phyloP scores from a whole-genome alignment of 495 filamentous ascomycete genomes.

The Neurospora sp. region DNA sequence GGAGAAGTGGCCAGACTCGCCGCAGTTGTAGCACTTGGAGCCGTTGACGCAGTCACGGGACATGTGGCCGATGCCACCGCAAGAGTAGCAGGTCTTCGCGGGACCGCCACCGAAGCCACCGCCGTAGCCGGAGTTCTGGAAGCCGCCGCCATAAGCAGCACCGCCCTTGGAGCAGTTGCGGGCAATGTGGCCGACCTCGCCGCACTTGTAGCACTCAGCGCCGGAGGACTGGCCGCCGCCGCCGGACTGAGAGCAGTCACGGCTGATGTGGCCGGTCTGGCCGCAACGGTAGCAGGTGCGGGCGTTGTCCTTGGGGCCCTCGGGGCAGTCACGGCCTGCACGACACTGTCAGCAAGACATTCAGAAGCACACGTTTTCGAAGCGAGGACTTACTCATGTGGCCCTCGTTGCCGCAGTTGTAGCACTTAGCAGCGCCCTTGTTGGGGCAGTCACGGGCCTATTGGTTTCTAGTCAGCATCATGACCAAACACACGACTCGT shows the following conservation, averaged over 20 bases:
- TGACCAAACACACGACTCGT: neutral
- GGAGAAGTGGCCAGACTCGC: conserved; percentile 86
- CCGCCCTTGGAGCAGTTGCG: conserved; percentile 74
- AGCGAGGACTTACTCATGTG: conserved; percentile 64
- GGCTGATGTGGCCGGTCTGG: conserved; percentile 79
- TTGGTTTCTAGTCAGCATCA: conserved; percentile 14
- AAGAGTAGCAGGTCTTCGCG: conserved; percentile 86
- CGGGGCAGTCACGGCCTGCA: conserved; percentile 80
- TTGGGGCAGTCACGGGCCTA: conserved; percentile 91
- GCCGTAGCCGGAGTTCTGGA: conserved; percentile 39
- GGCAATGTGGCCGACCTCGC: conserved; percentile 92
- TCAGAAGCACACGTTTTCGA: neutral
- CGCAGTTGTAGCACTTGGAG: conserved; percentile 99
- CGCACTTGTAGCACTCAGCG: conserved; percentile 96
- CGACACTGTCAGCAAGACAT: conserved; percentile 1
- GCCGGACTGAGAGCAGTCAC: conserved; percentile 62
- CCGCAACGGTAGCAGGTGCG: conserved; percentile 96
- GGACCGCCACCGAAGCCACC: conserved; percentile 38
- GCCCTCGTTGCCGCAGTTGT: conserved; percentile 56
- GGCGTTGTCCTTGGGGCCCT: conserved; percentile 64
- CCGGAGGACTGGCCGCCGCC: conserved; percentile 31
- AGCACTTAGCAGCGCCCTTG: conserved; percentile 83
- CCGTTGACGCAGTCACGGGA: conserved; percentile 96
- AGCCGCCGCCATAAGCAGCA: conserved; percentile 31
- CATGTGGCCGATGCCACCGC: conserved; percentile 94